Evolutionary conservation across 2,329 filamentous ascomycete species (phyloP).

Genomic region (Sporothrix curviconia): DNA sequence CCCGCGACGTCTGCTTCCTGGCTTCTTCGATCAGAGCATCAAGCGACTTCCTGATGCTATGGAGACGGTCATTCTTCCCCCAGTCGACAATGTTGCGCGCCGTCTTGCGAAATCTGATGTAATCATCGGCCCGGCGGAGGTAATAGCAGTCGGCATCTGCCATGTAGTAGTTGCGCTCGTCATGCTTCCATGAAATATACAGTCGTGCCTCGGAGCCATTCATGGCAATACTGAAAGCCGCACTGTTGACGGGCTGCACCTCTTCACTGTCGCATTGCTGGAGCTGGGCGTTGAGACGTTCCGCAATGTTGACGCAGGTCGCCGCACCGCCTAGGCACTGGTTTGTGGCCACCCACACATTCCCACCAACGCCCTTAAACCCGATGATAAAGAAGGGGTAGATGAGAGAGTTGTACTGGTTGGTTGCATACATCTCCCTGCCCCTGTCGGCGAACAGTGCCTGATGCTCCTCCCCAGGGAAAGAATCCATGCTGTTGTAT

Average conservation of each 20-base stretch:
- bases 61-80: background rate
- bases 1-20: background rate
- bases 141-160: background rate
- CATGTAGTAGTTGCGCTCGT: background rate
- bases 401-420: background rate
- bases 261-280: background rate
- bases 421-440: background rate
- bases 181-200: background rate
- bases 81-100: conserved; percentile 4
- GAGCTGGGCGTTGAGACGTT: background rate
- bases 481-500: background rate
- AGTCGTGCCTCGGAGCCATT: background rate
- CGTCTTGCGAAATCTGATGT: background rate
- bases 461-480: background rate
- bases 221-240: background rate
- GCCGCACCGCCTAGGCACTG: conserved; percentile 1
- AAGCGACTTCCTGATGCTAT: background rate
- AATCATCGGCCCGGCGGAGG: background rate
- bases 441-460: background rate
- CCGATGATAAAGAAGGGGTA: conserved; percentile 21
- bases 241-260: background rate
- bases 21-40: background rate
- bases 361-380: background rate
- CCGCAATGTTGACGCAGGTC: background rate
- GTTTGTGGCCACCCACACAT: background rate